Conservation (phyloP, 2,329 filamentous ascomycete species). For the Penicillium occitanis region DNA sequence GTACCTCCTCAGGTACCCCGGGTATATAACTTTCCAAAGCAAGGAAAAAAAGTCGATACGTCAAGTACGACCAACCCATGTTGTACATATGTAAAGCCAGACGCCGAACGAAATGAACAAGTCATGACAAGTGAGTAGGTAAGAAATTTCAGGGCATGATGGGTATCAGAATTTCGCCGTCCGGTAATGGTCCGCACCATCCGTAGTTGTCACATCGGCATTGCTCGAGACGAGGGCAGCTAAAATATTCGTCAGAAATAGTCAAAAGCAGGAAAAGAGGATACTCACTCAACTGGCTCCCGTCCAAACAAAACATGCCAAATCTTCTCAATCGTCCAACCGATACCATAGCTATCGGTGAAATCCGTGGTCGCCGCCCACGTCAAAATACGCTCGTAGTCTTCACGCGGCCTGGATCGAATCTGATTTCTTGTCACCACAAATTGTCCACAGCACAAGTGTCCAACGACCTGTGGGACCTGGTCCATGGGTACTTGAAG, state of each 20-base stretch:
- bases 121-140: neutral
- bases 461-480: constrained; percentile 32
- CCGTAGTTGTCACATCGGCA: constrained; percentile 34
- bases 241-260: constrained; percentile 11
- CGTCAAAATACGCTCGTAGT: constrained; percentile 35
- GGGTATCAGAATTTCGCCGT: constrained; percentile 25
- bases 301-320: constrained; percentile 38
- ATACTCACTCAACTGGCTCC: constrained; percentile 30
- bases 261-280: neutral
- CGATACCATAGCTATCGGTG: constrained; percentile 33
- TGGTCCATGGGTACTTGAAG: constrained; percentile 22
- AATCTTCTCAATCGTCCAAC: constrained; percentile 35
- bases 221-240: constrained; percentile 32
- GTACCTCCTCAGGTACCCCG: neutral
- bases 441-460: constrained; percentile 39
- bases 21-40: constrained; percentile 3
- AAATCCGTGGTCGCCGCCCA: constrained; percentile 35
- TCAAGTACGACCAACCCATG: constrained; percentile 6
- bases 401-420: constrained; percentile 27
- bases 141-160: constrained; percentile 17
- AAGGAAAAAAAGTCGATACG: constrained; percentile 3
- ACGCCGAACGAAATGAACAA: constrained; percentile 5
- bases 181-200: constrained; percentile 33
- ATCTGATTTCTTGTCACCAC: constrained; percentile 36
- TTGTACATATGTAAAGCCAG: constrained; percentile 12